phyloP scores from a whole-genome alignment of 1,284 basidiomycete species.

The Trichosporon sp. region DNA sequence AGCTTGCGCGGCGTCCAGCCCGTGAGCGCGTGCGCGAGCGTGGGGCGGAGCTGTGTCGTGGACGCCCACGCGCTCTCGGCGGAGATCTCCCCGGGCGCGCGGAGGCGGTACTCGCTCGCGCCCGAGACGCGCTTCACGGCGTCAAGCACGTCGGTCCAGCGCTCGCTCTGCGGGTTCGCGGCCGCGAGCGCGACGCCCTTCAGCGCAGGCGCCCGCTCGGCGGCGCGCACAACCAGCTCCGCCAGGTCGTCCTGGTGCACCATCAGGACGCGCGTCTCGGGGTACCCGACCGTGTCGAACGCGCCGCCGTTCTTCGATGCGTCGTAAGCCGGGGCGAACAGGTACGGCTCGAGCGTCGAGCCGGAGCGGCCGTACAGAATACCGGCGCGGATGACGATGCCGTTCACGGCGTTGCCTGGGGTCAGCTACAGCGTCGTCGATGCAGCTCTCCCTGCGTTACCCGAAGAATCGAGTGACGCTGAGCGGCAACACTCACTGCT shows the following conservation, averaged over 20 bases:
- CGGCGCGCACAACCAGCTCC: slow-evolving; percentile 53
- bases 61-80: slow-evolving; percentile 40
- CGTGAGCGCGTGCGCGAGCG: slow-evolving; percentile 52
- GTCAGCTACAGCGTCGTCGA: not conserved
- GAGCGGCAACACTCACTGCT: slow-evolving; percentile 28
- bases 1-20: slow-evolving; percentile 55
- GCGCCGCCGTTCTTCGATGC: slow-evolving; percentile 49
- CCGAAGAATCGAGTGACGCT: no score
- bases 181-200: slow-evolving; percentile 54
- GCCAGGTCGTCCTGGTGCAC: slow-evolving; percentile 58
- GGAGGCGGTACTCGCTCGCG: slow-evolving; percentile 27
- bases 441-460: not conserved
- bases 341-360: slow-evolving; percentile 50
- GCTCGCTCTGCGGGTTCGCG: slow-evolving; percentile 53
- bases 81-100: slow-evolving; percentile 25
- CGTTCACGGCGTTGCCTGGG: slow-evolving; percentile 21
- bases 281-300: slow-evolving; percentile 45
- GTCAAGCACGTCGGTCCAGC: slow-evolving; percentile 52
- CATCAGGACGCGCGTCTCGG: slow-evolving; percentile 51
- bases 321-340: slow-evolving; percentile 42
- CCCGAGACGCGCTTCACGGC: slow-evolving; percentile 53
- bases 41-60: slow-evolving; percentile 46
- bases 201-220: slow-evolving; percentile 50
- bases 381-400: slow-evolving; percentile 34
- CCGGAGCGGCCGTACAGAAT: slow-evolving; percentile 45